Evolutionary conservation across 306 rosid species (phyloP), one percentile per base, ranked within the genome.

Genomic region (Medicago lupulina): DNA sequence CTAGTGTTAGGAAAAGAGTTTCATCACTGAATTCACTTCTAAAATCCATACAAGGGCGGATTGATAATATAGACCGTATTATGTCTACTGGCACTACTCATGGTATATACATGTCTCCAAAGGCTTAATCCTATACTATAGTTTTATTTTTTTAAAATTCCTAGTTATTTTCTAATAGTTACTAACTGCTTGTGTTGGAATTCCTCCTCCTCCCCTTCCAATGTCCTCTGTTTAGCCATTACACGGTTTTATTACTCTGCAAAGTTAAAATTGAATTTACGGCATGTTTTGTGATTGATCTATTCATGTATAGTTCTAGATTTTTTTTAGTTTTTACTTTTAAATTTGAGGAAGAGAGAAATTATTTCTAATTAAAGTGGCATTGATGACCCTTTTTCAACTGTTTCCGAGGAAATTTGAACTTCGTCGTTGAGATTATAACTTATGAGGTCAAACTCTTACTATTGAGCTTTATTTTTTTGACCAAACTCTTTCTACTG

Each of bases 21-120:
- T 86, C 80, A 47, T 86, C 97, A 7, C 69, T 92, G 73, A 89
- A 92, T 84, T 83, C 84, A 44, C 80, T 92, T 78, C 75, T 92
- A 83, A 89, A 79, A 82, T 82, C 89, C 61, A 85, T 92, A 68
- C 96, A 92, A 65, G 90, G 83, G 55, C 85, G 97, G 67, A 83
- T 92, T 85, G 97, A 92, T 71, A 86, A 88, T 73, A 83, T 92
- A 59, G 97, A 92, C 78, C 90, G 91, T 61, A 63, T 89, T 81
- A 68, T 92, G 41, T 71, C 86, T 14, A 34, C 70, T 16, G 85
- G 86, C 74, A 71, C 67, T 34, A 36, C 70, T 74, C 88, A 80
- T 60, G 92, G 91, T 90, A 83, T 36, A n/a, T 41, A 31, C 53
- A 18, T 44, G 40, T 77, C 77, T 84, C 64, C 73, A 57, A 51